Evolutionary conservation across 768 basidiomycete species (phyloP).

Genomic region (Mrakia gelida): DNA sequence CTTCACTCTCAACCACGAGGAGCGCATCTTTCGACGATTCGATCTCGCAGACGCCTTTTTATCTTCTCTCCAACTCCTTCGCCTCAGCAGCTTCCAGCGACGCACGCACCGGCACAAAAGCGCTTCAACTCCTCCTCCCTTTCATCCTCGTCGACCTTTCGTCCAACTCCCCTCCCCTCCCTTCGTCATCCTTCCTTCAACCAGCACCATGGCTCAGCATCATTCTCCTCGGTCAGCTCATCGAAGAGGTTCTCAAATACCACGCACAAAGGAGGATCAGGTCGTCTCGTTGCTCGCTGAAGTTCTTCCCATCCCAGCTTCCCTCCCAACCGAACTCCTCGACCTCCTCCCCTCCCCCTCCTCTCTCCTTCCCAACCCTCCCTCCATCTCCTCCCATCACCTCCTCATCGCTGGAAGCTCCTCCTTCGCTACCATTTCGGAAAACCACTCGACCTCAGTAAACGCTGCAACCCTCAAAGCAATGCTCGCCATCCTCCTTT

Average conservation of each 20-base stretch:
- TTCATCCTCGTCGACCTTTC: not conserved
- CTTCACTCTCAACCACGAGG: too few relatives aligned
- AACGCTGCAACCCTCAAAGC: slow-evolving; percentile 6
- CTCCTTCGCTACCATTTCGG: not conserved
- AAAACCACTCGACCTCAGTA: not conserved
- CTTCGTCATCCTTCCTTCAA: not conserved
- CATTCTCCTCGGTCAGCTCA: too few relatives aligned
- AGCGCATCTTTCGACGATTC: too few relatives aligned
- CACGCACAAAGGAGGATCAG: not conserved
- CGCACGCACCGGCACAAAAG: not conserved
- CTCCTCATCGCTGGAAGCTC: not conserved
- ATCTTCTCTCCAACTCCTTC: too few relatives aligned
- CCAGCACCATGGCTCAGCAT: too few relatives aligned
- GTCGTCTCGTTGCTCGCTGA: too few relatives aligned
- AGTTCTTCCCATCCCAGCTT: too few relatives aligned
- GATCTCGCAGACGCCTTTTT: too few relatives aligned
- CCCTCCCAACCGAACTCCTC: too few relatives aligned
- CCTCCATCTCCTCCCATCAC: not conserved
- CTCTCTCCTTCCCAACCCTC: too few relatives aligned
- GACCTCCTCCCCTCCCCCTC: too few relatives aligned
- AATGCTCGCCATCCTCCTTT: slow-evolving; percentile 9
- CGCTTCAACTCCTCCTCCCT: not conserved
- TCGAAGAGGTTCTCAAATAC: not conserved
- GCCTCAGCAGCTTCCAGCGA: too few relatives aligned
- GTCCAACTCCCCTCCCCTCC: not conserved